A percentile compares a stretch with the other conserved stretches of the same genome.
These are phyloP conservation scores for Pneumocystis wakefieldiae DNA, from an alignment of 1,139 yeast species.

Conservation along the genomic window DNA sequence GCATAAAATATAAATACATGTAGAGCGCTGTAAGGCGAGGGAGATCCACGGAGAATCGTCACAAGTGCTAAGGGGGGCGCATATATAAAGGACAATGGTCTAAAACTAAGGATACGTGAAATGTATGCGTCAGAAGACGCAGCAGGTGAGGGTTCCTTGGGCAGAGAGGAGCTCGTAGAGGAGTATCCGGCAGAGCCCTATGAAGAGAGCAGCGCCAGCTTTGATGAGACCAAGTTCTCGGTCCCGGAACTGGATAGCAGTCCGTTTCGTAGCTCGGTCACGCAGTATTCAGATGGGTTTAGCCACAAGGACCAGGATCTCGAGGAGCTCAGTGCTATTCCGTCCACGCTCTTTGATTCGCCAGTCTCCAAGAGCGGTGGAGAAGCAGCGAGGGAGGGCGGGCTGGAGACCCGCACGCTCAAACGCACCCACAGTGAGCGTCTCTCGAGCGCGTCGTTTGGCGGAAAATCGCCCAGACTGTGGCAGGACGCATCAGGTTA, in stretches of 20 bases:
- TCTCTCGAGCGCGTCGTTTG: not conserved
- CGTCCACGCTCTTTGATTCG: conserved; percentile 14
- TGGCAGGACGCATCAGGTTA: not conserved
- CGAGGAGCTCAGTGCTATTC: conserved; percentile 14
- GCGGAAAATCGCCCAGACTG: not conserved
- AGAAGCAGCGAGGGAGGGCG: no score
- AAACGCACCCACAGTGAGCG: not conserved
- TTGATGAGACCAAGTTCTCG: not conserved
- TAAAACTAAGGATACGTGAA: no score
- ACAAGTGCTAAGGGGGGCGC: no score
- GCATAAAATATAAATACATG: no score
- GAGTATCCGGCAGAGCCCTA: not conserved
- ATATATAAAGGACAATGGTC: no score
- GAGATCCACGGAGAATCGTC: no score
- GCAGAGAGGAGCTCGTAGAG: not conserved
- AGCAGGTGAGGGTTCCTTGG: not conserved
- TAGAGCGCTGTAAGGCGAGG: no score
- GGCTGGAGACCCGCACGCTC: not conserved
- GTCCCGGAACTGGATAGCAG: not conserved
- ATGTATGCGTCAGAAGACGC: not conserved
- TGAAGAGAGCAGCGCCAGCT: not conserved
- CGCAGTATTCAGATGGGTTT: not conserved
- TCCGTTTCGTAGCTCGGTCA: not conserved
- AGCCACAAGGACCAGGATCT: conserved; percentile 7
- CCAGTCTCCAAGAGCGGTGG: conserved; percentile 4